These are phyloP conservation scores for Calocybe indica DNA, from an alignment of 768 basidiomycete genomes.

Conservation along the genomic window DNA sequence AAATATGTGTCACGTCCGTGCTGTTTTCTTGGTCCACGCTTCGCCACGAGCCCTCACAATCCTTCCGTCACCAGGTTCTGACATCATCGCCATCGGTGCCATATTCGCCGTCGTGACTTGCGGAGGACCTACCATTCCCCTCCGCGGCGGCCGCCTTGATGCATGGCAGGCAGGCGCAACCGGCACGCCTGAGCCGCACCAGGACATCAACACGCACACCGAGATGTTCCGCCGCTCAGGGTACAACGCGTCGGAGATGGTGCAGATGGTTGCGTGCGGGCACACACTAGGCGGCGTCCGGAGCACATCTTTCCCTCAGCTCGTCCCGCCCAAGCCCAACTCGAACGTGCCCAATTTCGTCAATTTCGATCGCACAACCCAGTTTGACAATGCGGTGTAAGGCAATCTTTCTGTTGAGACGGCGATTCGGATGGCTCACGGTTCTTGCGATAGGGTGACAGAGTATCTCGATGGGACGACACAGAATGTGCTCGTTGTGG, in stretches of 20 bases:
- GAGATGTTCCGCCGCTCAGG: slow-evolving; percentile 37
- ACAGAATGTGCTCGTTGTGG: slow-evolving; percentile 29
- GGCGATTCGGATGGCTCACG: background rate
- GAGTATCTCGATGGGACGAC: slow-evolving; percentile 35
- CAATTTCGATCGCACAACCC: slow-evolving; percentile 33
- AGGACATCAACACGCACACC: slow-evolving; percentile 31
- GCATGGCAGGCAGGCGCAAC: slow-evolving; percentile 27
- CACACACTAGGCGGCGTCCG: slow-evolving; percentile 47
- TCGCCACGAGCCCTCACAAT: background rate
- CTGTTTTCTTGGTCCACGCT: background rate
- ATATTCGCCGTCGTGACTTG: slow-evolving; percentile 33
- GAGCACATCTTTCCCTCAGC: slow-evolving; percentile 37
- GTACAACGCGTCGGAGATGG: slow-evolving; percentile 42
- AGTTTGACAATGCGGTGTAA: slow-evolving; percentile 39
- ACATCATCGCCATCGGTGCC: slow-evolving; percentile 35
- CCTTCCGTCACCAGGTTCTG: slow-evolving; percentile 27
- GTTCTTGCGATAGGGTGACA: slow-evolving; percentile 21
- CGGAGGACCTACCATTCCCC: slow-evolving; percentile 40
- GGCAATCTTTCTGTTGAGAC: slow-evolving; percentile 4
- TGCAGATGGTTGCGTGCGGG: slow-evolving; percentile 43
- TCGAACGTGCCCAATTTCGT: slow-evolving; percentile 22
- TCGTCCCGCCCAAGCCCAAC: slow-evolving; percentile 28
- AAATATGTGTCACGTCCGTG: slow-evolving; percentile 37
- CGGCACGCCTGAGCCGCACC: slow-evolving; percentile 39
- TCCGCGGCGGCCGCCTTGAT: slow-evolving; percentile 36